A percentile compares a stretch with the other conserved stretches of the same genome.
These are phyloP conservation scores for Mucor indicus DNA, from an alignment of 371 early-diverging fungal genomes.

Conservation along the genomic window DNA sequence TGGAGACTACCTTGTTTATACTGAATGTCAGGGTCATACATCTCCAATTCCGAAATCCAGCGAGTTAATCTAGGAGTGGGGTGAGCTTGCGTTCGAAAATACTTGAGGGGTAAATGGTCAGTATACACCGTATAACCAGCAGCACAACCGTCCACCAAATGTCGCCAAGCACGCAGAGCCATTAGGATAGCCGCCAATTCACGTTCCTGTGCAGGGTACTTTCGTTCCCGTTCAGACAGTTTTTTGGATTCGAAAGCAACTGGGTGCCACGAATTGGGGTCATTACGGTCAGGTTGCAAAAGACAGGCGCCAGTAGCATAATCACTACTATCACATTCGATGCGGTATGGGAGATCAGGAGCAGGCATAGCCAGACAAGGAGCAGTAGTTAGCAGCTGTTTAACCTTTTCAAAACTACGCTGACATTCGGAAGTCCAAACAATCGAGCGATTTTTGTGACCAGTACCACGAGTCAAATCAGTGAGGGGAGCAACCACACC, in stretches of 20 bases:
- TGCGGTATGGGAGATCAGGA: constrained; percentile 21
- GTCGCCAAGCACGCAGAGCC: constrained; percentile 29
- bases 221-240: constrained; percentile 18
- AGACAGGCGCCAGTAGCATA: too few species aligned
- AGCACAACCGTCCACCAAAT: constrained; percentile 20
- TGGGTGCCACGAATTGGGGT: constrained; percentile 6
- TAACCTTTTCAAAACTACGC: constrained; percentile 20
- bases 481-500: constrained; percentile 39
- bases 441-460: constrained; percentile 14
- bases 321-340: constrained; percentile 28
- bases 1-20: constrained; percentile 30
- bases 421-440: constrained; percentile 19
- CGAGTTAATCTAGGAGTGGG: constrained; percentile 18
- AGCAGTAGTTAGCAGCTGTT: constrained; percentile 10
- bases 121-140: constrained; percentile 16
- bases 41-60: constrained; percentile 28
- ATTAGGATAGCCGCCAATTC: constrained; percentile 34
- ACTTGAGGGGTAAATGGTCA: constrained; percentile 25
- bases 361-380: constrained; percentile 27
- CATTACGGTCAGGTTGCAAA: constrained; percentile 28
- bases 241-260: constrained; percentile 38
- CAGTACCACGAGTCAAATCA: constrained; percentile 25
- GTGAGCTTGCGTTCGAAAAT: constrained; percentile 22
- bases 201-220: constrained; percentile 31
- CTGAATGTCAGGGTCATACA: constrained; percentile 25